Evolutionary conservation across 371 early-diverging fungal genomes (phyloP), one percentile per base, ranked within the genome.

Genomic region (Rhizopus stolonifer): DNA sequence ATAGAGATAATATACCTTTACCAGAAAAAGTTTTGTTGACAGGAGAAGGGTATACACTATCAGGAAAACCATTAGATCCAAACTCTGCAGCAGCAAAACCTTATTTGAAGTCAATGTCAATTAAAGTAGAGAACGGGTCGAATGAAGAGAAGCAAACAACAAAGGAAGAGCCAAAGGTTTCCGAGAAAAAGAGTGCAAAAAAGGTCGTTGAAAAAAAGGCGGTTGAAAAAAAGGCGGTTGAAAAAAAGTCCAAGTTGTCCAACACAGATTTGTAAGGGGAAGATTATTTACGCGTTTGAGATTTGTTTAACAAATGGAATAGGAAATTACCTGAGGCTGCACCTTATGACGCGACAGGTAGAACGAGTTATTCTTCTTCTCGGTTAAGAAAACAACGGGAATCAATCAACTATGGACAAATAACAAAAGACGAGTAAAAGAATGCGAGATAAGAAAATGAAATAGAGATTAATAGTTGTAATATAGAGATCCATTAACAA

Each of bases 31-130:
- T 85, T 52, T 62, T 69, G 54, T 89, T 88, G 61, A 75, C 86
- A 13, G 94, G 94, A 23, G 80, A 77, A 36, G 94, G 94, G 6
- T 93, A 93, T 65, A 93, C 94, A 3, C 76, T 94, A 5, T 92
- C 92, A 26, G 94, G 94, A 23, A 83, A 84, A 24, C 87, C 89
- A 15, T 72, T 94, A 50, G 90, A 94, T 69, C 94, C 93, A 21
- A 82, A 91, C 51, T 90, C 91, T 9, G 83, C 93, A 0, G 89
- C 94, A 2, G 91, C 93, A 1, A 81, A 83, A 34, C 88, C 90
- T 8, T 94, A 94, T 61, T 76, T 93, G 23, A 68, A 67, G 23
- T 33, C 36, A 8, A 44, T 38, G 46, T 18, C n/a, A 34, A 17
- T 6, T 9, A 7, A 45, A 11, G 15, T 40, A 26, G 26, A 42